Evolutionary conservation across 1,139 yeast genomes (phyloP).

Genomic region (Saccharomyces pastorianus): DNA sequence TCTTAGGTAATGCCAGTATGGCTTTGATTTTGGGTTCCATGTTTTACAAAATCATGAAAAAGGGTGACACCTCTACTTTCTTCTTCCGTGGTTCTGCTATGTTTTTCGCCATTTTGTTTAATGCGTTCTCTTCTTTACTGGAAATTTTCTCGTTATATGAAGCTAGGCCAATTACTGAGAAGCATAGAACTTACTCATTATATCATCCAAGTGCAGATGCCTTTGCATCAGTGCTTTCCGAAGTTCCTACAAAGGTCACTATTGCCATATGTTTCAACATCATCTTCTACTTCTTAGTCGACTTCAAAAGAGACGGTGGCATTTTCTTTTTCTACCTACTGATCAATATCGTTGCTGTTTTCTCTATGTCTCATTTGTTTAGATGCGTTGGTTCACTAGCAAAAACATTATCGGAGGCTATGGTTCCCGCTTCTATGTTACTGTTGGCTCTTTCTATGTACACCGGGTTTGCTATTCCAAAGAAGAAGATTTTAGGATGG

Average conservation of each 20-base stretch:
- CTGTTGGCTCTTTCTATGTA: constrained; percentile 47
- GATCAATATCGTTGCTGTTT: constrained; percentile 40
- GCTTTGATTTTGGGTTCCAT: constrained; percentile 58
- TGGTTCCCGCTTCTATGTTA: constrained; percentile 53
- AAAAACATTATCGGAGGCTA: constrained; percentile 47
- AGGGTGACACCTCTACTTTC: constrained; percentile 40
- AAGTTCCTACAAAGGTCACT: constrained; percentile 48
- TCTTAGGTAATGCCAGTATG: constrained; percentile 51
- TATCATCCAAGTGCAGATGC: constrained; percentile 68
- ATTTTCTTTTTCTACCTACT: constrained; percentile 51
- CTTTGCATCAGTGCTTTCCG: constrained; percentile 49
- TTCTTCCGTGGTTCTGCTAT: constrained; percentile 54
- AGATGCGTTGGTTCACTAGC: constrained; percentile 53
- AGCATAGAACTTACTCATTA: constrained; percentile 57
- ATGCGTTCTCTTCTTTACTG: constrained; percentile 58
- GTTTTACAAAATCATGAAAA: constrained; percentile 44
- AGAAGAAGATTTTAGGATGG: constrained; percentile 56
- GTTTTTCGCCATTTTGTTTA: constrained; percentile 62
- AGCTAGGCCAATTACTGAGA: constrained; percentile 63
- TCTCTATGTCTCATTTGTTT: constrained; percentile 55
- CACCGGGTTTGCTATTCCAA: constrained; percentile 62
- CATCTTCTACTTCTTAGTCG: constrained; percentile 50
- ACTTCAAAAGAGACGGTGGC: constrained; percentile 51
- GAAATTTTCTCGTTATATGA: constrained; percentile 55
- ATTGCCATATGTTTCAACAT: constrained; percentile 48